Evolutionary conservation across 2,329 filamentous ascomycete species (phyloP).

Genomic region (Apiospora phragmitis): DNA sequence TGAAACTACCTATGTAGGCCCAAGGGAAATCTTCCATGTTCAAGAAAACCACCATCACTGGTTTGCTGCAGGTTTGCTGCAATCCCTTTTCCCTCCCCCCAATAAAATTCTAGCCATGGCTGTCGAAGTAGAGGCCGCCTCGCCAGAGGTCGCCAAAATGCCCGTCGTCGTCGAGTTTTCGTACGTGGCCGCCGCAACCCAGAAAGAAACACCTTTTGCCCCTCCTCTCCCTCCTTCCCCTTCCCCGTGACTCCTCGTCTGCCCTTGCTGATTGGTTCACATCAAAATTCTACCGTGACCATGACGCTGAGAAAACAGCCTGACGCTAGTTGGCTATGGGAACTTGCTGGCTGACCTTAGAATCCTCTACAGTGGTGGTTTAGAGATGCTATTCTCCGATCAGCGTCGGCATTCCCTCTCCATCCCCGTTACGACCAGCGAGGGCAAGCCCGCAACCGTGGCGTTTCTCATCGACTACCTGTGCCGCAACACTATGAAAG

Average conservation of each 20-base stretch:
- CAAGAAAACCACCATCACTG: neutral
- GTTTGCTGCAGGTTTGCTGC: neutral
- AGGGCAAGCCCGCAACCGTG: conserved; percentile 66
- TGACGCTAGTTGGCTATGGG: neutral
- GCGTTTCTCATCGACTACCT: conserved; percentile 77
- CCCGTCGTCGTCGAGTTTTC: conserved; percentile 60
- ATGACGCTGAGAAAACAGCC: neutral
- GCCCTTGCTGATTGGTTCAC: neutral
- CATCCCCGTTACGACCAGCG: conserved; percentile 63
- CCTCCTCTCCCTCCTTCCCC: too few relatives aligned
- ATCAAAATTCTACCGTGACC: too few relatives aligned
- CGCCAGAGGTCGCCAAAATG: conserved; percentile 28
- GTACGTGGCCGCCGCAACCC: conserved; percentile 41
- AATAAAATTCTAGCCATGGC: neutral
- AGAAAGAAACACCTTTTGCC: neutral
- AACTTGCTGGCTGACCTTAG: neutral
- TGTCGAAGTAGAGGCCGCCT: neutral
- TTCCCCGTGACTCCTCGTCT: conserved; percentile 10
- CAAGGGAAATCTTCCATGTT: neutral
- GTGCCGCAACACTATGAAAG: conserved; percentile 80
- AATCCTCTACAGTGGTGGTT: conserved; percentile 70
- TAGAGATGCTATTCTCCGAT: conserved; percentile 92
- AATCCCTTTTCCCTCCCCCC: neutral
- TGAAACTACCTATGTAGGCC: neutral
- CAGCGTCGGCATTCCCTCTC: conserved; percentile 70